Conservation (phyloP, 1,284 basidiomycete genomes). For the Anthracocystis setariae region DNA sequence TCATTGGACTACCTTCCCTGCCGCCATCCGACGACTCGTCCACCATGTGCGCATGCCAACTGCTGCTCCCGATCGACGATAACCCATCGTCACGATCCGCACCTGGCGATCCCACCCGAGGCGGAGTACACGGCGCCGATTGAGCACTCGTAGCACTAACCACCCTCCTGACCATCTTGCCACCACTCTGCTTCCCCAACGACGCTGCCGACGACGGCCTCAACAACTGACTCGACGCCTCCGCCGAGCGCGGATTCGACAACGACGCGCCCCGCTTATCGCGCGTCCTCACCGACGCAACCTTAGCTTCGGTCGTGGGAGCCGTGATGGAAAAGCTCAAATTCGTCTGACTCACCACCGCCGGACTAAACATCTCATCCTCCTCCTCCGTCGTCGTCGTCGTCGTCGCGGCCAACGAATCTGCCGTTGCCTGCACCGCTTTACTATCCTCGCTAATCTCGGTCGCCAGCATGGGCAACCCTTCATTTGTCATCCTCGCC, state of each 20-base stretch:
- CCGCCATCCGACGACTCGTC: constrained; percentile 30
- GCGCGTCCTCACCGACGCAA: constrained; percentile 21
- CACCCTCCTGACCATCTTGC: constrained; percentile 5
- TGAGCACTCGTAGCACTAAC: constrained; percentile 41
- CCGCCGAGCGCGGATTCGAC: constrained; percentile 22
- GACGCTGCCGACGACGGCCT: constrained; percentile 29
- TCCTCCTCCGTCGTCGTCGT: no score
- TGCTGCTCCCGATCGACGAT: constrained; percentile 20
- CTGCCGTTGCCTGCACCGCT: constrained; percentile 18
- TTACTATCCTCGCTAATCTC: constrained; percentile 27
- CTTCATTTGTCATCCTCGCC: constrained; percentile 31
- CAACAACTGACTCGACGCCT: background rate
- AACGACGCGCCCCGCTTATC: constrained; percentile 46
- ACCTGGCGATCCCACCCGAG: constrained; percentile 33
- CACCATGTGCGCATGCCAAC: constrained; percentile 52
- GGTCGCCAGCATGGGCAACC: constrained; percentile 38
- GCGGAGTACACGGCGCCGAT: constrained; percentile 45
- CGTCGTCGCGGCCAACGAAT: constrained; percentile 21
- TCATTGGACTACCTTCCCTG: constrained; percentile 19
- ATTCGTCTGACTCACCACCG: constrained; percentile 1
- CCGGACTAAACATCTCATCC: constrained; percentile 12
- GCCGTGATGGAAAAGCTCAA: no score
- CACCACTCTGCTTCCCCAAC: constrained; percentile 1
- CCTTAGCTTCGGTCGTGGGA: no score
- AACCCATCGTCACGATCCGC: constrained; percentile 27